These are phyloP conservation scores for Leersia perrieri DNA, from an alignment of 176 grass and related monocot species.

Conservation along the genomic window DNA sequence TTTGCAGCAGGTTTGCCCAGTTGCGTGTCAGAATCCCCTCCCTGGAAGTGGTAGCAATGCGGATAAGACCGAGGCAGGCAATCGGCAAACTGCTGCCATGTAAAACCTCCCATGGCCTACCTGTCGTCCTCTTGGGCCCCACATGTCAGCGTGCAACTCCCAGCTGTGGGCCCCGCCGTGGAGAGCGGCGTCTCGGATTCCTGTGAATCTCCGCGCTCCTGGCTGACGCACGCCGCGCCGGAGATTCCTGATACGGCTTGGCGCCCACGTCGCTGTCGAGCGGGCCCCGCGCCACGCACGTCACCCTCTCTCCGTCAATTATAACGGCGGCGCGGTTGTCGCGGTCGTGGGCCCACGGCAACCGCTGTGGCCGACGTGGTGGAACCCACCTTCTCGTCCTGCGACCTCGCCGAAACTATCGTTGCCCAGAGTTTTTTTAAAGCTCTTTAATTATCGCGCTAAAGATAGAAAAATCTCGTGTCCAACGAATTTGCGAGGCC, in stretches of 20 bases:
- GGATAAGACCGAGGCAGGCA: constrained; percentile 26
- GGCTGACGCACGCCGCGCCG: background rate
- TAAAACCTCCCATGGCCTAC: background rate
- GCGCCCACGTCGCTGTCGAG: background rate
- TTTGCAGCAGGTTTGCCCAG: background rate
- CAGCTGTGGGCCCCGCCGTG: background rate
- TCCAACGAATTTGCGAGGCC: background rate
- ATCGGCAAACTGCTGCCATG: background rate
- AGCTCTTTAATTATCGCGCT: too few relatives aligned
- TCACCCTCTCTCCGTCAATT: background rate
- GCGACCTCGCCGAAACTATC: background rate
- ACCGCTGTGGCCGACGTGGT: background rate
- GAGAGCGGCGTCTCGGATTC: background rate
- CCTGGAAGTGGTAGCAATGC: background rate
- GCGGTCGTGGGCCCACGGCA: background rate
- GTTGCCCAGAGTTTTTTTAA: background rate
- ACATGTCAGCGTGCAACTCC: background rate
- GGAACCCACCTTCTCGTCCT: background rate
- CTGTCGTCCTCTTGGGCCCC: background rate
- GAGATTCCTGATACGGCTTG: constrained; percentile 28
- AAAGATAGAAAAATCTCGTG: too few relatives aligned
- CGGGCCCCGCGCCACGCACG: background rate
- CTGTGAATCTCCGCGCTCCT: constrained; percentile 38
- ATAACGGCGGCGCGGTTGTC: background rate
- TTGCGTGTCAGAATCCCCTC: background rate